Base-by-base conservation (phyloP, 345 rosid genomes). In the Euphorbia tirucalli region DNA sequence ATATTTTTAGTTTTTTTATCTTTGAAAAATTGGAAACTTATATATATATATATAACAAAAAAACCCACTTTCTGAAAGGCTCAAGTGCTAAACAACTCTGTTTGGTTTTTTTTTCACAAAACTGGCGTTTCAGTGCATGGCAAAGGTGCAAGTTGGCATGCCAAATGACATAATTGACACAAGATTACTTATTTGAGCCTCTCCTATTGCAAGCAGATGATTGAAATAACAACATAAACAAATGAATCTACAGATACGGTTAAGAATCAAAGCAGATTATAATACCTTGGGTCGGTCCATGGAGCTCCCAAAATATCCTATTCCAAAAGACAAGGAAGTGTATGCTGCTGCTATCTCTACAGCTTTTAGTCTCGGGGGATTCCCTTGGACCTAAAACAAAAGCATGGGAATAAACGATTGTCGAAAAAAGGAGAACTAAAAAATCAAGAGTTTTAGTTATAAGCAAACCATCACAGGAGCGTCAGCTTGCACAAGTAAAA, bases 341-440 rank as follows among this genome's bases (percentile, higher is more conserved):
- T 83, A 92, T 18, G 89, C 89, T 76, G 99, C 99, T 24, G 97
- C 96, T 37, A 95, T 90, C 86, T 95, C 99, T 72, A 95, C 71
- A 16, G 91, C 87, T 79, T 88, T 89, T 66, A 95, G 85, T 73
- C 74, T 79, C 1, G 85, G 80, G 24, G 74, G 76, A 65, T 55
- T 72, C 79, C 87, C 95, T 54, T 84, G 57, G 9, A 69, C 87
- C 98, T 92, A 71, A 68, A 66, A 37, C 48, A 72, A 48, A 46
- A 15, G 27, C 41, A 28, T 48, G 43, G 25, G 31, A 64, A 64
- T 66, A 48, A 71, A 58, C 30, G 65, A 46, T 4, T 4, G 39
- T 16, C 1, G 31, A 14, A n/a, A 39, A 19, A 11, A 4, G n/a
- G n/a, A n/a, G 11, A 31, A 74, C 54, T 32, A 3, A 32, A 18